Evolutionary conservation across 345 rosid species (phyloP), one percentile per base, ranked within the genome.

Genomic region (Linum trigynum): DNA sequence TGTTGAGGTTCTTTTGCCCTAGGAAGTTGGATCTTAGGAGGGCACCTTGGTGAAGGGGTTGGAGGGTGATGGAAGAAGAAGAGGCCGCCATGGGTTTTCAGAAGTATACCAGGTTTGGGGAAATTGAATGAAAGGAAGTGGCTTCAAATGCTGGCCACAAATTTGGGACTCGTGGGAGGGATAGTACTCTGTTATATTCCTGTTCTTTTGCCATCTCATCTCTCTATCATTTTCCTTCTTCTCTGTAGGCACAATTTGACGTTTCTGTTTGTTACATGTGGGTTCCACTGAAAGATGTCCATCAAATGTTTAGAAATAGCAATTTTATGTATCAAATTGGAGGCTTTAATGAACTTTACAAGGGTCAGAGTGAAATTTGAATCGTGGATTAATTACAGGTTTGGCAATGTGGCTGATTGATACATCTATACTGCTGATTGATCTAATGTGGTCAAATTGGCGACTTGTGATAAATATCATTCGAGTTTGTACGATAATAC

Each of bases 31-130:
- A 76, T 65, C 70, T 14, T 2, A 66, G 76, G 32, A 23, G 32
- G 32, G 32, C 32, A 23, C 32, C 32, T 23, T 23, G 32, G 60
- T 48, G 53, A 2, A 79, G 78, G 51, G 82, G 65, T 12, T 76
- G 86, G 67, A 76, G 76, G 66, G 80, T 75, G 74, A 84, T 73
- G 1, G 96, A 76, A 72, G 85, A 76, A 72, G 85, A 78, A 10
- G 65, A 39, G 55, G 86, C 87, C 89, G 85, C 80, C 39, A 16
- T 23, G 32, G 32, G 57, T 60, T 23, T 5, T 61, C 48, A 23
- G 32, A 23, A 69, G 56, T 43, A 23, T 23, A 23, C 53, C 45
- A 45, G 38, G 6, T 11, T 35, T 38, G 40, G 3, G 41, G 35
- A 39, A 38, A 14, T 39, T 39, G 57, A 14, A 39, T 61, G 40